phyloP scores from a whole-genome alignment of 2,329 filamentous ascomycete species.

The Aspergillus puulaauensis region DNA sequence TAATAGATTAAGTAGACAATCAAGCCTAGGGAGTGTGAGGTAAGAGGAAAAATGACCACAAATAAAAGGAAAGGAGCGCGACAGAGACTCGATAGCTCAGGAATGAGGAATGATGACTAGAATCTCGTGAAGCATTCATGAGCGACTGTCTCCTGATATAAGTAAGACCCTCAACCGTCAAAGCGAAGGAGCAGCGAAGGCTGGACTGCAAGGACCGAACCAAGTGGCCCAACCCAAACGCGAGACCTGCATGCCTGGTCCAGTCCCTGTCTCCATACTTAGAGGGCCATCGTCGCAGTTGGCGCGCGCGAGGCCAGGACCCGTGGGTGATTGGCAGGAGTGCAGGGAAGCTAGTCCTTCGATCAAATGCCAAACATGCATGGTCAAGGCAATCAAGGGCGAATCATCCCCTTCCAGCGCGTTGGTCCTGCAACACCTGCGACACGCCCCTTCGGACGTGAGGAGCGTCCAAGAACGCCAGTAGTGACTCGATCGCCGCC shows the following conservation, averaged over 20 bases:
- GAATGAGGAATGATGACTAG: constrained; percentile 8
- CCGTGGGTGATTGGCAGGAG: constrained; percentile 14
- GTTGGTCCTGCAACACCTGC: constrained; percentile 13
- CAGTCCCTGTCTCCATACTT: constrained; percentile 11
- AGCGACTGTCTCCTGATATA: constrained; percentile 17
- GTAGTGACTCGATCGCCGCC: background rate
- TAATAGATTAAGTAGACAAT: constrained; percentile 6
- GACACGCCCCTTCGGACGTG: constrained; percentile 1
- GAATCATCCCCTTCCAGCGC: constrained; percentile 14
- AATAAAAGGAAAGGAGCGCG: constrained; percentile 18
- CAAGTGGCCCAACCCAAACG: constrained; percentile 10
- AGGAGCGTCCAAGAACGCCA: background rate
- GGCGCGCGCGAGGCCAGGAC: constrained; percentile 13
- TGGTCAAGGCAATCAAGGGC: constrained; percentile 11
- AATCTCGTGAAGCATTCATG: constrained; percentile 16
- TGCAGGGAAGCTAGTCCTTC: constrained; percentile 4
- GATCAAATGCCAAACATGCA: constrained; percentile 16
- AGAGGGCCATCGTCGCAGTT: constrained; percentile 12
- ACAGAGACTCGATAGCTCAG: constrained; percentile 19
- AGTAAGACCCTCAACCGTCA: constrained; percentile 7
- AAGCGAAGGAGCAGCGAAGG: constrained; percentile 8
- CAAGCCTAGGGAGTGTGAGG: constrained; percentile 16
- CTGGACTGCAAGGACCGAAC: constrained; percentile 14
- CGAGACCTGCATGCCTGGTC: constrained; percentile 12
- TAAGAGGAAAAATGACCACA: constrained; percentile 15